phyloP scores from a whole-genome alignment of 805 yeast species.

The Yamadazyma tumulicola region DNA sequence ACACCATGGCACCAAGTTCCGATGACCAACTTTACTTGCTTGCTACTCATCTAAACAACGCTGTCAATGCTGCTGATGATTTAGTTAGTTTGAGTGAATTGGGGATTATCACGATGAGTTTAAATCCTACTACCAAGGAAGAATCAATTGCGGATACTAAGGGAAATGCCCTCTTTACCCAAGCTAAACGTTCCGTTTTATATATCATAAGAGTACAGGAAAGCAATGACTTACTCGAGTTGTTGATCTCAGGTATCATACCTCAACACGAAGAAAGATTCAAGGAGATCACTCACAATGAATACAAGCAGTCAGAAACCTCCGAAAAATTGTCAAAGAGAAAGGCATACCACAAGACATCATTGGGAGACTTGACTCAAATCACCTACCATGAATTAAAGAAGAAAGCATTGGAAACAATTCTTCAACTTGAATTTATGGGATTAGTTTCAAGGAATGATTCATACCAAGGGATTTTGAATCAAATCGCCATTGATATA shows the following conservation, averaged over 20 bases:
- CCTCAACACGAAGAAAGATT: slow-evolving; percentile 69
- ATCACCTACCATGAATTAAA: slow-evolving; percentile 72
- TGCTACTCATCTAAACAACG: slow-evolving; percentile 39
- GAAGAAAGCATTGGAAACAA: slow-evolving; percentile 66
- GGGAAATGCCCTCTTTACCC: slow-evolving; percentile 57
- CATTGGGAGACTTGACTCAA: slow-evolving; percentile 47
- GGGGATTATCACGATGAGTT: slow-evolving; percentile 50
- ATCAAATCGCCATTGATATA: slow-evolving; percentile 82
- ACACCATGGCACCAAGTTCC: slow-evolving; percentile 41
- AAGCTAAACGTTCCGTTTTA: slow-evolving; percentile 77
- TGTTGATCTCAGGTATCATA: slow-evolving; percentile 63
- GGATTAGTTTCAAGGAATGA: slow-evolving; percentile 64
- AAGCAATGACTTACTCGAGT: slow-evolving; percentile 61
- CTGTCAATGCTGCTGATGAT: slow-evolving; percentile 35
- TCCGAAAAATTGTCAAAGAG: slow-evolving; percentile 30
- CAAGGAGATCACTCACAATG: slow-evolving; percentile 49
- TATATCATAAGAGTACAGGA: slow-evolving; percentile 83
- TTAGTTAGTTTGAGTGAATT: slow-evolving; percentile 49
- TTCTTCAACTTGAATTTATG: slow-evolving; percentile 69
- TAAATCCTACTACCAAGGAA: slow-evolving; percentile 51
- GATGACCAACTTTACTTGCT: slow-evolving; percentile 54
- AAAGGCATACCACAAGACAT: slow-evolving; percentile 43
- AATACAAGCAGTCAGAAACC: slow-evolving; percentile 23
- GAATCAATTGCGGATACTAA: slow-evolving; percentile 53
- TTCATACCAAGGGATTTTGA: slow-evolving; percentile 73